Percentiles rank a stretch among this genome's conserved stretches.
Evolutionary conservation across 768 basidiomycete species (phyloP).

Genomic region (Dacryopinax spathularia): DNA sequence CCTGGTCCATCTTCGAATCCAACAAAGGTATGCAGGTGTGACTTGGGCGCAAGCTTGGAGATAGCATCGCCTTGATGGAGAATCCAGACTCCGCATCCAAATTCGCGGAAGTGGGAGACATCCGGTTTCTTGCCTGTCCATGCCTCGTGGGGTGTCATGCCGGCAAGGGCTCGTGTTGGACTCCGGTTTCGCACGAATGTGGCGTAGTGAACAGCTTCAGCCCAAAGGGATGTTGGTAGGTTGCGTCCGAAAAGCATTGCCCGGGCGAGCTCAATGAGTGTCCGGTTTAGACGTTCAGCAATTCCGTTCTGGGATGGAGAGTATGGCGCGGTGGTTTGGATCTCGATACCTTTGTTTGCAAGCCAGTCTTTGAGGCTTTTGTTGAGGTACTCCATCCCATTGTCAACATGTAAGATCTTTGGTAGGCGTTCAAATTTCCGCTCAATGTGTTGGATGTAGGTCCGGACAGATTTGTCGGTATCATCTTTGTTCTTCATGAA

Average conservation of each 20-base stretch:
- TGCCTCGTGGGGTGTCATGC: too few species aligned
- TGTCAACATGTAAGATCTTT: constrained; percentile 19
- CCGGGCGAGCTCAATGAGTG: constrained; percentile 18
- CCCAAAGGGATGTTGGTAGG: too few species aligned
- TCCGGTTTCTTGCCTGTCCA: too few species aligned
- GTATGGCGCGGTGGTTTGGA: constrained; percentile 19
- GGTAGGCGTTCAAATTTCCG: constrained; percentile 22
- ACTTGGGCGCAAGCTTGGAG: too few species aligned
- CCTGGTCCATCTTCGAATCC: too few species aligned
- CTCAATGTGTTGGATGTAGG: constrained; percentile 23
- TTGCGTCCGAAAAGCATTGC: constrained; percentile 17
- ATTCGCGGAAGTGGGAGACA: too few species aligned
- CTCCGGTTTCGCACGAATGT: too few species aligned
- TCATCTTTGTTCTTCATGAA: constrained; percentile 23
- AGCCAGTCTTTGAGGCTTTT: constrained; percentile 14
- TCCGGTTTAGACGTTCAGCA: constrained; percentile 20
- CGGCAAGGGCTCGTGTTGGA: too few species aligned
- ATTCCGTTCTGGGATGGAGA: constrained; percentile 23
- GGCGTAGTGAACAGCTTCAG: too few species aligned
- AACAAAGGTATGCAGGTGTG: too few species aligned
- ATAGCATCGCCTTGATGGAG: too few species aligned
- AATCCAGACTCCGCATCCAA: too few species aligned
- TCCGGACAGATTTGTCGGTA: constrained; percentile 22
- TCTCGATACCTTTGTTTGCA: constrained; percentile 15
- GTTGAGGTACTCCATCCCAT: constrained; percentile 22